Percentiles rank a stretch among this genome's conserved stretches.
phyloP scores from a whole-genome alignment of 2,329 filamentous ascomycete genomes.

The Colletotrichum sp. region DNA sequence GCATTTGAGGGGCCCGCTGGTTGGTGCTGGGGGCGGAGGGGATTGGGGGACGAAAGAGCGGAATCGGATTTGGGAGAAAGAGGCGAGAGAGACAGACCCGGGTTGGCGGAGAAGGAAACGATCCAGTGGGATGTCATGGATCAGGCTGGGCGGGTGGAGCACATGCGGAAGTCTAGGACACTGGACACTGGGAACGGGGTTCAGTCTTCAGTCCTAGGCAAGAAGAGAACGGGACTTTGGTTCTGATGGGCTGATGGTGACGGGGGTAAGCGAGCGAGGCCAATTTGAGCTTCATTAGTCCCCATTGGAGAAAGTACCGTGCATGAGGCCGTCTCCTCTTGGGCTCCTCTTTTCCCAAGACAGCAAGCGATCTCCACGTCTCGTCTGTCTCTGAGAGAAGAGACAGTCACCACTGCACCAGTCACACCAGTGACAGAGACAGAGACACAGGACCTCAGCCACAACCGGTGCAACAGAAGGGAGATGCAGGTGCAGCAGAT shows the following conservation, averaged over 20 bases:
- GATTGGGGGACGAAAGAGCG: background rate
- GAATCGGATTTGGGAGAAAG: background rate
- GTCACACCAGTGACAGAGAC: background rate
- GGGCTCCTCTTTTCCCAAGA: background rate
- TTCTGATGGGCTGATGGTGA: constrained; percentile 18
- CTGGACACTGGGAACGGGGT: background rate
- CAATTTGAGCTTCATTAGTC: constrained; percentile 6
- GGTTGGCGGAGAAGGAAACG: constrained; percentile 11
- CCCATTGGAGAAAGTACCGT: constrained; percentile 12
- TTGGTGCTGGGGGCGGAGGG: constrained; percentile 2
- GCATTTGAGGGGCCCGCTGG: background rate
- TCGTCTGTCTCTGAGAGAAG: background rate
- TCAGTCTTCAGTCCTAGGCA: background rate
- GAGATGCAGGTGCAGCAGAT: background rate
- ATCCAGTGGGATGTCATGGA: constrained; percentile 1
- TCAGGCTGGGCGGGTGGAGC: constrained; percentile 1
- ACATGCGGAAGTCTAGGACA: background rate
- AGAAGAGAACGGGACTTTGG: constrained; percentile 3
- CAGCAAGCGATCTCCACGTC: background rate
- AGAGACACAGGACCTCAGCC: constrained; percentile 4
- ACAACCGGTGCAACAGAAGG: background rate
- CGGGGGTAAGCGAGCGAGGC: constrained; percentile 16
- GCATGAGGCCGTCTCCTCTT: constrained; percentile 1
- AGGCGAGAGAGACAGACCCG: background rate
- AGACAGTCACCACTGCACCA: background rate